phyloP scores from a whole-genome alignment of 768 basidiomycete species.

The Rhizopogon roseolus region DNA sequence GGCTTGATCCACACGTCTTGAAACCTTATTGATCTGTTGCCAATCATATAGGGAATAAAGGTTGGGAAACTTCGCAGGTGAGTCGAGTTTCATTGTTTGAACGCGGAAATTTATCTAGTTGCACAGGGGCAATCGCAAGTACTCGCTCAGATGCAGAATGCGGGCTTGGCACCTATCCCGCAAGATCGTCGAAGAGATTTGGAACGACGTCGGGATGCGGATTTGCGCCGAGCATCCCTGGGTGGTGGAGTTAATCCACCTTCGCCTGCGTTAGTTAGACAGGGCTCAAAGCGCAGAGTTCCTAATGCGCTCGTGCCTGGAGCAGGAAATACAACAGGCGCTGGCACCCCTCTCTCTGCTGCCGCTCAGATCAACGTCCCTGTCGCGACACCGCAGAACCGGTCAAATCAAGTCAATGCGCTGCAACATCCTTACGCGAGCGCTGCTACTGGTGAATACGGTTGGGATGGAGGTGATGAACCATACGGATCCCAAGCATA shows the following conservation, averaged over 20 bases:
- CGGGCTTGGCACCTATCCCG: slow-evolving; percentile 36
- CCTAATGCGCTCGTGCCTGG: slow-evolving; percentile 58
- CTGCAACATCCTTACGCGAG: slow-evolving; percentile 70
- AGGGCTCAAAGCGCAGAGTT: slow-evolving; percentile 67
- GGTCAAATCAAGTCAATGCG: slow-evolving; percentile 36
- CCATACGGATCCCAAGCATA: slow-evolving; percentile 57
- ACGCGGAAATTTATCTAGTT: slow-evolving; percentile 7
- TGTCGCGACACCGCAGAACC: slow-evolving; percentile 47
- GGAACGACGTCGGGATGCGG: slow-evolving; percentile 47
- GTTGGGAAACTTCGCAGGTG: slow-evolving; percentile 86
- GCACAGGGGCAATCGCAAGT: slow-evolving; percentile 59
- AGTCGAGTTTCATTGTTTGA: slow-evolving; percentile 20
- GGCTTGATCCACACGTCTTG: slow-evolving; percentile 8
- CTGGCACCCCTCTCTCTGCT: slow-evolving; percentile 65
- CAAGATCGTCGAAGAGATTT: slow-evolving; percentile 58
- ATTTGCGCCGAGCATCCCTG: slow-evolving; percentile 61
- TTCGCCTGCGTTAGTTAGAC: slow-evolving; percentile 74
- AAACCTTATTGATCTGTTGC: not conserved
- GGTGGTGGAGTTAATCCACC: slow-evolving; percentile 53
- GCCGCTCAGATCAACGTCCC: slow-evolving; percentile 75
- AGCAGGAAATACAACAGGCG: slow-evolving; percentile 42
- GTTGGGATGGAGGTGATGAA: slow-evolving; percentile 44
- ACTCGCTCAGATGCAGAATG: slow-evolving; percentile 59
- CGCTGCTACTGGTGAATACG: slow-evolving; percentile 53
- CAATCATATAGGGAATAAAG: slow-evolving; percentile 65